Base-by-base conservation (phyloP, 208 protist genomes). In the Trypanosoma congolense region DNA sequence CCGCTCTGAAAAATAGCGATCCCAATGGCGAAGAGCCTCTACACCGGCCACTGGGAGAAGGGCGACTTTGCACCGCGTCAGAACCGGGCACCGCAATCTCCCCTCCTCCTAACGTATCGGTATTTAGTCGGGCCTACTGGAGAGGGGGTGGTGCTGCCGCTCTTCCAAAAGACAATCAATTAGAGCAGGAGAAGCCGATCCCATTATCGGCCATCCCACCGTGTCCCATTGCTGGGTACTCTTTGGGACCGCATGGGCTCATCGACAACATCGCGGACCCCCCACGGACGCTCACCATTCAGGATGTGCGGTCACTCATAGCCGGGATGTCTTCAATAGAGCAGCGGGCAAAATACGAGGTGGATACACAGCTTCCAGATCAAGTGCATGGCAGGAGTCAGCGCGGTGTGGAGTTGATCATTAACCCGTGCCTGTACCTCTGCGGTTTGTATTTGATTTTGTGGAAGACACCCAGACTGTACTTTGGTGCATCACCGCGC, bases 391-490 rank as follows among this genome's bases (percentile, higher is more conserved):
- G 50, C 42, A 61, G 81, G 21, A 56, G 66, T 25, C 56, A 68
- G 22, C 76, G 75, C 49, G 77, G 77, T 0, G 36, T 89, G 29
- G 78, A 88, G 63, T 49, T 87, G 0, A 30, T 87, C 26, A 56
- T 90, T 31, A 89, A 71, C 50, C 79, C 81, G 1, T 70, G 60
- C 22, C 65, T 92, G 25, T 75, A 81, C 30, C 44, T 81, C 16
- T 65, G 47, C 2, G 82, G 81, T 8, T 26, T 86, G 29, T 92
- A 92, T 49, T 63, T 89, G 21, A 78, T 78, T 66, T 75, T 80
- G 2, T 87, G 71, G 71, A 89, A 89, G 53, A 64, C 79, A 4
- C 71, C 73, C 28, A 65, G 62, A 19, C 71, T 87, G 53, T 92
- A 87, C 55, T 57, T 58, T 31, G 58, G 50, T 21, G 81, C 81